phyloP scores from a whole-genome alignment of 2,329 filamentous ascomycete species.

The Ascochyta rabiei region DNA sequence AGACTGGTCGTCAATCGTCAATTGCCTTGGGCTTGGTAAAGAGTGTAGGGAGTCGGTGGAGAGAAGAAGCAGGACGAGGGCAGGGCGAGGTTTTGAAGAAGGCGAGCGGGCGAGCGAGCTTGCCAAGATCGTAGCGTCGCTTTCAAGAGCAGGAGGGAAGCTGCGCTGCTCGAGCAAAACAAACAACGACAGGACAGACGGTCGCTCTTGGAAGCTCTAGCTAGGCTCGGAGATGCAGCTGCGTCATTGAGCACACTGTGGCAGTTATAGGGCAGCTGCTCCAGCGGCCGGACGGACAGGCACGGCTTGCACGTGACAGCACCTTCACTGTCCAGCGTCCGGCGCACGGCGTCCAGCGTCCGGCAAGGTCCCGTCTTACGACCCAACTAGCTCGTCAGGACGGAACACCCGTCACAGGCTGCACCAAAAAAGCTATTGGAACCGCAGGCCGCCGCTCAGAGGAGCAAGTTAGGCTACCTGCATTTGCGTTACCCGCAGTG shows the following conservation, averaged over 20 bases:
- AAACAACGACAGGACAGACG: conserved; percentile 18
- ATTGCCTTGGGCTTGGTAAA: conserved; percentile 24
- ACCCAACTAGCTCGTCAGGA: not conserved
- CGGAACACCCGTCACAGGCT: not conserved
- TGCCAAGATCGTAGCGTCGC: conserved; percentile 26
- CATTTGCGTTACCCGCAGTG: conserved; percentile 22
- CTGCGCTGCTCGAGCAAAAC: conserved; percentile 21
- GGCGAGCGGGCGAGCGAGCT: conserved; percentile 18
- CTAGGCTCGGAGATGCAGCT: not conserved
- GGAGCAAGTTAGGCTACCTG: conserved; percentile 18
- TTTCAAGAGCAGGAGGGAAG: conserved; percentile 20
- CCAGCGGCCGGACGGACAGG: not conserved
- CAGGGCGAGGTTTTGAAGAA: conserved; percentile 17
- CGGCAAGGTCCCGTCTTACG: not conserved
- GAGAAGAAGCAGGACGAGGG: conserved; percentile 16
- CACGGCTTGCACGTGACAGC: conserved; percentile 18
- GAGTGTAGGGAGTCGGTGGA: conserved; percentile 34
- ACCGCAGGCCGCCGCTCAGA: not conserved
- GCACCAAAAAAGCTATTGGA: not conserved
- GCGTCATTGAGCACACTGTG: conserved; percentile 3
- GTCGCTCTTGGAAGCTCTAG: not conserved
- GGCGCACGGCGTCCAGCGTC: not conserved
- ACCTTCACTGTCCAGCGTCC: conserved; percentile 17
- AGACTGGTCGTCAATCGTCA: conserved; percentile 19
- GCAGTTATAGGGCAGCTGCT: not conserved